Evolutionary conservation across 305 asterid genomes (phyloP), one percentile per base, ranked within the genome.

Genomic region (Rubia tinctorum): DNA sequence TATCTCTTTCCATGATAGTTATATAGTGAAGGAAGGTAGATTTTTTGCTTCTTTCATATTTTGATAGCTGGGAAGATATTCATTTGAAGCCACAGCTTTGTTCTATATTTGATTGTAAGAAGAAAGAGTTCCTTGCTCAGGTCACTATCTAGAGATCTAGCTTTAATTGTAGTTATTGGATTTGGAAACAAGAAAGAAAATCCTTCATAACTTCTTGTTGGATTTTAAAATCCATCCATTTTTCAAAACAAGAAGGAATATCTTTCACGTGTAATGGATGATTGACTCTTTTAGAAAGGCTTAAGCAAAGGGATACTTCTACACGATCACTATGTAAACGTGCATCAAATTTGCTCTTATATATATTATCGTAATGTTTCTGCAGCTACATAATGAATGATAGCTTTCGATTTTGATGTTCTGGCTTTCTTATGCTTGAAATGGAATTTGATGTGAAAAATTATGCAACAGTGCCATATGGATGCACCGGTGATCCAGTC

Each of bases 381-480:
- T 23, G 40, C 13, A 18, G 44, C 11, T 58, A 42, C n/a, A 34
- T 65, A 49, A 3, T 34, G 45, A 25, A n/a, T 40, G 6, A 22
- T 22, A 22, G 47, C 44, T 37, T 75, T 68, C 27, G 42, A 39
- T 65, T 39, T 23, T 53, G 40, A 68, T 59, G 6, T 53, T n/a
- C 47, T 56, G 37, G 6, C 47, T 61, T 66, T 40, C 20, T 40
- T 20, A 49, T 56, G 55, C 45, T 18, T 30, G 43, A n/a, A 45
- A 8, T 69, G 73, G 55, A 20, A 37, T 49, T 68, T 59, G 60
- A 67, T 45, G 34, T 40, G 60, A 63, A 18, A 72, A 14, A 60
- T 74, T 73, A 23, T 80, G 74, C 22, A 75, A 76, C 90, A 86
- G 96, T 85, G 42, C 87, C 97, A 5, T 79, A 77, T 72, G 85